Conservation (phyloP, 129 eudicot genomes). For the Oenanthe sinensis region DNA sequence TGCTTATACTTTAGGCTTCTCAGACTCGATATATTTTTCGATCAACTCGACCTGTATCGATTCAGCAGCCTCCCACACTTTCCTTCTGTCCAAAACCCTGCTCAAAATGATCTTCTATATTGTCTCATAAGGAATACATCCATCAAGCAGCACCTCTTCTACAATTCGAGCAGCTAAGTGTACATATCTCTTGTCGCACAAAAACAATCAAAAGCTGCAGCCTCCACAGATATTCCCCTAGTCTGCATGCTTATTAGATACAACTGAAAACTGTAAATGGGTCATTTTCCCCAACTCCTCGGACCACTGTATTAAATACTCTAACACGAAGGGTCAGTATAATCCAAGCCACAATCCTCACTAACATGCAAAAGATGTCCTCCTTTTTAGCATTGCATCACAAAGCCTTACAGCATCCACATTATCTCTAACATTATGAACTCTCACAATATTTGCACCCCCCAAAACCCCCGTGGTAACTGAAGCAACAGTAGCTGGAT, state of each 20-base stretch:
- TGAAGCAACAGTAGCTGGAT: slow-evolving; percentile 71
- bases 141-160: slow-evolving; percentile 60
- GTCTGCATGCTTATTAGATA: slow-evolving; percentile 45
- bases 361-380: slow-evolving; percentile 12
- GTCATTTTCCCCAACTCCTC: slow-evolving; percentile 48
- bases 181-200: slow-evolving; percentile 43
- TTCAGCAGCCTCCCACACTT: slow-evolving; percentile 36
- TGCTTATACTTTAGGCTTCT: slow-evolving; percentile 11
- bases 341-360: background rate
- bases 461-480: slow-evolving; percentile 61
- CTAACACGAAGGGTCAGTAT: slow-evolving; percentile 43
- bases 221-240: slow-evolving; percentile 62
- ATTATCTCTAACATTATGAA: slow-evolving; percentile 64
- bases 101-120: slow-evolving; percentile 36
- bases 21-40: slow-evolving; percentile 16
- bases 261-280: slow-evolving; percentile 39
- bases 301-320: slow-evolving; percentile 43
- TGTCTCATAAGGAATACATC: slow-evolving; percentile 52
- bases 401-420: slow-evolving; percentile 69
- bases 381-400: slow-evolving; percentile 59
- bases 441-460: slow-evolving; percentile 86
- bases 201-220: slow-evolving; percentile 33
- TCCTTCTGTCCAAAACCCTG: slow-evolving; percentile 43
- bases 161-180: slow-evolving; percentile 40
- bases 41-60: slow-evolving; percentile 23